Base-by-base conservation (phyloP, 2,329 filamentous ascomycete genomes). In the Pestalotiopsis sp. region DNA sequence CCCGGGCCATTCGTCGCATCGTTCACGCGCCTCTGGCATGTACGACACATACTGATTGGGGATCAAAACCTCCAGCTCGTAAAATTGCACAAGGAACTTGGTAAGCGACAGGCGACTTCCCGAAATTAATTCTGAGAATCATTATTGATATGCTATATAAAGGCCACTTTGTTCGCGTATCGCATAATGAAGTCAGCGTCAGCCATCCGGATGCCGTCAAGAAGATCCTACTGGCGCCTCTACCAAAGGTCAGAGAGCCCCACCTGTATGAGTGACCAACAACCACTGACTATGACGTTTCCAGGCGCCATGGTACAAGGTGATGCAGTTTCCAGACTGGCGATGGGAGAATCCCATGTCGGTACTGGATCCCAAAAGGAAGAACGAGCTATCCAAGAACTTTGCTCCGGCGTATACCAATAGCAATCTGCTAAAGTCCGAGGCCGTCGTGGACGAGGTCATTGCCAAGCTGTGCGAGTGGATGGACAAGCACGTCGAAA, bases 121-220 rank as follows among this genome's bases (percentile, higher is more conserved):
- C 39, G 30, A 11, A 14, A 17, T 24, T 5, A 4, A 26, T 5
- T 17, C 14, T 7, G 6, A n/a, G 11, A 13, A 14, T 6, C 11
- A 9, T 20, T 4, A 17, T 13, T 61, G 9, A 61, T 20, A 4
- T 3, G 4, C 30, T 35, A 3, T 35, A 56, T 48, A 10, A 57
- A 80, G 76, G 78, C 1, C 71, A 77, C 48, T 83, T 84, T 69
- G 78, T 84, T 44, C 80, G 82, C 10, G 81, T 83, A 30, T 74
- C 76, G 9, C 74, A 78, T 38, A 79, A 83, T 64, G 81, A 84
- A 75, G 77, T 84, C 68, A 82, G 79, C 66, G 76, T 84, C 40
- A 77, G 77, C 67, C 78, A 84, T 69, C 78, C 80, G 1, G 77
- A 82, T 68, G 82, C 77, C 14, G 74, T 82, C 22, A 75, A 74